Evolutionary conservation across 805 yeast species (phyloP).

Genomic region (Clavispora santaluciae): DNA sequence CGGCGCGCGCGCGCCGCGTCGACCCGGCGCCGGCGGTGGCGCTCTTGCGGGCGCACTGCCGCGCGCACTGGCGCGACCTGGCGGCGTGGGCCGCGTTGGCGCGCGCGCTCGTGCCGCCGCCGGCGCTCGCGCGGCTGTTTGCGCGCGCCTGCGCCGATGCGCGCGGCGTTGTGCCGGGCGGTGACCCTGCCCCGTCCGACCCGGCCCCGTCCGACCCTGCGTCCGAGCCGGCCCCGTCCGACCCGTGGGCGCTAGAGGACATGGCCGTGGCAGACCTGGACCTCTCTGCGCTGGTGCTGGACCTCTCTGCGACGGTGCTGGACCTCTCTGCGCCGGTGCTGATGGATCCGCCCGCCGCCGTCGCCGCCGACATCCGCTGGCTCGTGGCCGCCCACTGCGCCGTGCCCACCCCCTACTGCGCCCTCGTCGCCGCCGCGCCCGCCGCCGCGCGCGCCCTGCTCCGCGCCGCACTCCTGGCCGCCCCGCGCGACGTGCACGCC

Average conservation of each 20-base stretch:
- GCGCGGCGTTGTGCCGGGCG: too few species aligned
- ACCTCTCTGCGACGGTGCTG: too few species aligned
- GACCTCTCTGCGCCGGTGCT: too few species aligned
- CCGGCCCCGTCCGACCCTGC: too few species aligned
- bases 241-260: too few species aligned
- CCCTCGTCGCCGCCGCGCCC: background rate
- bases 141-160: background rate
- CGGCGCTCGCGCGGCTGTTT: background rate
- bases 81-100: background rate
- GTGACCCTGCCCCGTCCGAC: too few species aligned
- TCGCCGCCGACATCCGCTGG: background rate
- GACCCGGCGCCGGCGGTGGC: background rate
- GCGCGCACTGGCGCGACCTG: slow-evolving; percentile 1
- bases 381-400: background rate
- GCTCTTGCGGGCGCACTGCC: background rate
- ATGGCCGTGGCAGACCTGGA: too few species aligned
- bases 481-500: background rate
- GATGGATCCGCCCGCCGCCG: background rate
- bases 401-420: background rate
- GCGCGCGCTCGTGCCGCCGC: background rate
- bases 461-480: background rate
- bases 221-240: too few species aligned
- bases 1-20: background rate
- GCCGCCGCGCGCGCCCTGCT: background rate
- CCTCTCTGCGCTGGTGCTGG: too few species aligned